phyloP scores from a whole-genome alignment of 345 rosid genomes.

The Lagerstroemia speciosa region DNA sequence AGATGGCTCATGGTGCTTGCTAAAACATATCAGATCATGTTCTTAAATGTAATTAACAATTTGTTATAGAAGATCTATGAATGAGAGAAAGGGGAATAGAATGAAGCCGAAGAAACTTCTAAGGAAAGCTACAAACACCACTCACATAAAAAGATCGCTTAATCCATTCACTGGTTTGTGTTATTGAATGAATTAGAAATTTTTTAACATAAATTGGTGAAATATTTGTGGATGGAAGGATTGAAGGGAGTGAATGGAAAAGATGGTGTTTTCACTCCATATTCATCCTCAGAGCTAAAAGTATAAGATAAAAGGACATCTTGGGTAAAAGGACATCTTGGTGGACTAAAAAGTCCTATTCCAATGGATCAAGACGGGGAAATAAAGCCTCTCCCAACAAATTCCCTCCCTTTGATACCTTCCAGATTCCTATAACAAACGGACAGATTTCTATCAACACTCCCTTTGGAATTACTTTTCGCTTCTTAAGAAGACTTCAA shows the following conservation, averaged over 20 bases:
- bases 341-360: too few species aligned
- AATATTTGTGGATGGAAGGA: not conserved
- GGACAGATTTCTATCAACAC: not conserved
- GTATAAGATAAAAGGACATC: not conserved
- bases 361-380: not conserved
- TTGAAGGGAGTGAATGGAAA: not conserved
- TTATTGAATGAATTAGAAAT: too few species aligned
- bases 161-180: too few species aligned
- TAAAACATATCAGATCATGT: not conserved
- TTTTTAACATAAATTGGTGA: not conserved
- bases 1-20: not conserved
- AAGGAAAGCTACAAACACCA: too few species aligned
- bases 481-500: too few species aligned
- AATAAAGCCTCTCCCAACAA: not conserved
- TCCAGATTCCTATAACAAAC: not conserved
- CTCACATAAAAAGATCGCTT: too few species aligned
- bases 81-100: not conserved
- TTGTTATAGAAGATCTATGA: not conserved
- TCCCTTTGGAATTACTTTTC: not conserved
- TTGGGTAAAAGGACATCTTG: slow-evolving; percentile 2
- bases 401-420: not conserved
- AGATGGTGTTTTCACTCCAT: not conserved
- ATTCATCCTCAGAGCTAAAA: too few species aligned
- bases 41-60: not conserved
- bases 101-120: too few species aligned